Base-by-base conservation (phyloP, 768 basidiomycete genomes). In the Russula foetens region DNA sequence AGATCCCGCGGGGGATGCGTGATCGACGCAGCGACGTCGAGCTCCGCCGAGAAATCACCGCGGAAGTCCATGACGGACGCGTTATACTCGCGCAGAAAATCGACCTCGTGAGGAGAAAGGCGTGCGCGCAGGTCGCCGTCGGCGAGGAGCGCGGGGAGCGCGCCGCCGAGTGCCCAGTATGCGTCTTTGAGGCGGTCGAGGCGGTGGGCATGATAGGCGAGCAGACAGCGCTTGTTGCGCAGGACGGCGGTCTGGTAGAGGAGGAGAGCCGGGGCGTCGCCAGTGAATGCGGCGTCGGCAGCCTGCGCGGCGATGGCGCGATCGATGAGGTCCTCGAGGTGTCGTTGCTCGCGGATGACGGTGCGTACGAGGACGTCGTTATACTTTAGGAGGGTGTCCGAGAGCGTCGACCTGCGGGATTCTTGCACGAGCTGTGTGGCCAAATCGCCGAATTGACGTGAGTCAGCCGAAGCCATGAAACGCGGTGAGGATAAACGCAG, bases 211-310 rank as follows among this genome's bases (percentile, higher is more conserved):
- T 98, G 92, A 73, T 98, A 99, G 0, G 92, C 93, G 47, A 98
- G 82, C 4, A 98, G 79, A 71, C 92, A 93, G n/a, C 97, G 88
- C 72, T 96, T 97, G 78, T 98, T 97, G 63, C 94, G 84, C 43
- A 86, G 78, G 67, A 96, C 88, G 39, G 91, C 85, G 8, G 95
- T 90, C 73, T 96, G 92, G 70, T 90, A 85, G 68, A 98, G 83
- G 67, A 92, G 81, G 62, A 95, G 75, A 21, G 85, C 81, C 2
- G 83, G 71, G 28, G 72, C 82, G 21, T 82, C 80, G 52, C 84
- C 75, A 39, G 75, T 70, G 53, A 72, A 68, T 28, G 64, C 59
- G 63, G 78, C 79, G 11, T 71, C 17, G 61, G 69, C 67, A 28
- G 69, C 63, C 38, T 63, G 64, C 17, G 68, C 56, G 39, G 68